Conservation (phyloP, 1,284 basidiomycete species). For the Moesziomyces aphidis region DNA sequence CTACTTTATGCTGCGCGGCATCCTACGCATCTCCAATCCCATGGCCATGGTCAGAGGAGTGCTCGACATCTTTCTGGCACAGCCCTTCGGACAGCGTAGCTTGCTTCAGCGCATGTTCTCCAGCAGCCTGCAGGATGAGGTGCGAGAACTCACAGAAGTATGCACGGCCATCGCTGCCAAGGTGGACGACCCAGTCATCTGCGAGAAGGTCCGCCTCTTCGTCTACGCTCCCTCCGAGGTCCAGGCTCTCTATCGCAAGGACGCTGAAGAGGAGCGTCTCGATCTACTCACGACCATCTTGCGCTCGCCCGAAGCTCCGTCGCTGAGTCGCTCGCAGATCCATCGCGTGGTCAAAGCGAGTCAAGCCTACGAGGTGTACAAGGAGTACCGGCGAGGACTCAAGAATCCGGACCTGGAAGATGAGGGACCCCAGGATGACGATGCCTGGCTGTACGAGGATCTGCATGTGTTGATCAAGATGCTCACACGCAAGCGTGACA, state of each 20-base stretch:
- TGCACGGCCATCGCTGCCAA: constrained; percentile 87
- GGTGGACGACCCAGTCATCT: constrained; percentile 86
- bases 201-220: constrained; percentile 87
- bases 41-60: constrained; percentile 93
- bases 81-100: constrained; percentile 93
- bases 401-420: constrained; percentile 71
- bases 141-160: constrained; percentile 83
- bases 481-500: constrained; percentile 77
- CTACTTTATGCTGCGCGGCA: constrained; percentile 93
- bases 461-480: constrained; percentile 64
- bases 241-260: constrained; percentile 73
- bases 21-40: constrained; percentile 93
- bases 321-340: constrained; percentile 52
- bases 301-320: constrained; percentile 81
- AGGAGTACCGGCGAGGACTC: constrained; percentile 54
- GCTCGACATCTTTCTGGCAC: constrained; percentile 95
- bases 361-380: constrained; percentile 63
- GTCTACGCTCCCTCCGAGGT: constrained; percentile 88
- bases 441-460: constrained; percentile 67
- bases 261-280: constrained; percentile 75
- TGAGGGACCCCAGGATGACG: constrained; percentile 71
- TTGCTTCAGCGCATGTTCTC: constrained; percentile 88
- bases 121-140: constrained; percentile 88
- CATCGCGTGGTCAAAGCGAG: constrained; percentile 62
- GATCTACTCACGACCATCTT: constrained; percentile 86